Evolutionary conservation across 768 basidiomycete species (phyloP), one percentile per base, ranked within the genome.

Genomic region (Epithele typhae): DNA sequence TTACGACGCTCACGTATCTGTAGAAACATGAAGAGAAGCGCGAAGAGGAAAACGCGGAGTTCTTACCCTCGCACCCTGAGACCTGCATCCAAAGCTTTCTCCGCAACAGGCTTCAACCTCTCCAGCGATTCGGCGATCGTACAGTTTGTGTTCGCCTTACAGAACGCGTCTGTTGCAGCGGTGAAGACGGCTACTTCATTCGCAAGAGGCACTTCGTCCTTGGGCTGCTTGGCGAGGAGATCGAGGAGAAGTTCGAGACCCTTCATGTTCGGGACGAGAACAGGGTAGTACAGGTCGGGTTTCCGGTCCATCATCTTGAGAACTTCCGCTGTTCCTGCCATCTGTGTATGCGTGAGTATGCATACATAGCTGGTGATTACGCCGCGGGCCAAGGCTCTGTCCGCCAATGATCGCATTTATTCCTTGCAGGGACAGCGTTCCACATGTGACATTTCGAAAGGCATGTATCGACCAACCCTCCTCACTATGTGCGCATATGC

Each of bases 171-270:
- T 1, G 92, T 87, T 0, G 92, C 89, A 0, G 90, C 84, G 15
- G 88, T 84, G 65, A 97, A 95, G 45, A 98, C 77, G 6, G 92
- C 80, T 22, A 98, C 81, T 60, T 96, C 93, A 60, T 89, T 79
- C 0, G 89, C 79, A 4, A 82, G 72, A 0, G 78, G 77, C 3
- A 76, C 70, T 22, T 52, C 51, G 9, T 68, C 52, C 46, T 51
- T 11, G 52, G 54, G 32, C 15, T 54, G 49, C 36, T 49, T 15
- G 1, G 69, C 61, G 40, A 91, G 77, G 10, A 91, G 65, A 2
- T 68, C 58, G 22, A 89, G 60, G 40, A 93, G 75, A 24, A 76
- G 74, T 37, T 89, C 80, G 12, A 94, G 70, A 3, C 89, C 90
- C 45, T 79, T 82, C 58, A 79, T 69, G 53, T 93, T 92, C 0